Percentiles rank a stretch among this genome's conserved stretches.
phyloP scores from a whole-genome alignment of 495 filamentous ascomycete genomes.

The Viridothelium virens region DNA sequence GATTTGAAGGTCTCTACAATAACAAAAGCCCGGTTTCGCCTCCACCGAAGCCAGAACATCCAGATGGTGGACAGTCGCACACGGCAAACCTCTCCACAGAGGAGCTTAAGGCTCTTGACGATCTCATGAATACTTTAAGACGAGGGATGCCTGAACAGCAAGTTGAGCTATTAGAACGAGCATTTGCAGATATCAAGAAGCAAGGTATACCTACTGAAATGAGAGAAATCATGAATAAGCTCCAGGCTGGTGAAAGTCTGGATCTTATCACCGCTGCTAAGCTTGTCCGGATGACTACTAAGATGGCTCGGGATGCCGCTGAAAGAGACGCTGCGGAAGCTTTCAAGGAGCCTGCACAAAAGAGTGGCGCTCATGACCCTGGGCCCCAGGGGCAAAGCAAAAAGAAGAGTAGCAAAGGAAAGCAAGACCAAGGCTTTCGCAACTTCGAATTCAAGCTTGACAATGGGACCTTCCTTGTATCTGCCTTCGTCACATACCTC shows the following conservation, averaged over 20 bases:
- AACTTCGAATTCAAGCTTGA: slow-evolving; percentile 50
- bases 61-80: slow-evolving; percentile 23
- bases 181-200: slow-evolving; percentile 42
- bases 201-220: slow-evolving; percentile 47
- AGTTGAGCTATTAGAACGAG: slow-evolving; percentile 37
- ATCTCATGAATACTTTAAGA: slow-evolving; percentile 39
- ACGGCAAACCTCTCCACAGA: slow-evolving; percentile 30
- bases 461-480: slow-evolving; percentile 46
- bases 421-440: slow-evolving; percentile 29
- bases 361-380: slow-evolving; percentile 33
- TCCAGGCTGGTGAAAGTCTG: slow-evolving; percentile 37
- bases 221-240: slow-evolving; percentile 41
- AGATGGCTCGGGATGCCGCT: slow-evolving; percentile 35
- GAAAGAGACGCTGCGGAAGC: slow-evolving; percentile 24
- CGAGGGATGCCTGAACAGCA: slow-evolving; percentile 42
- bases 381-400: slow-evolving; percentile 26
- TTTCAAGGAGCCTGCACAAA: slow-evolving; percentile 31
- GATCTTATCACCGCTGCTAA: slow-evolving; percentile 45
- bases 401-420: slow-evolving; percentile 29
- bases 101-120: slow-evolving; percentile 39
- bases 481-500: slow-evolving; percentile 54
- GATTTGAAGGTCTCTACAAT: slow-evolving; percentile 40
- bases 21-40: slow-evolving; percentile 38
- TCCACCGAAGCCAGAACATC: slow-evolving; percentile 26
- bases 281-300: slow-evolving; percentile 41